phyloP scores from a whole-genome alignment of 2,329 filamentous ascomycete species.

The Ascochyta rabiei region DNA sequence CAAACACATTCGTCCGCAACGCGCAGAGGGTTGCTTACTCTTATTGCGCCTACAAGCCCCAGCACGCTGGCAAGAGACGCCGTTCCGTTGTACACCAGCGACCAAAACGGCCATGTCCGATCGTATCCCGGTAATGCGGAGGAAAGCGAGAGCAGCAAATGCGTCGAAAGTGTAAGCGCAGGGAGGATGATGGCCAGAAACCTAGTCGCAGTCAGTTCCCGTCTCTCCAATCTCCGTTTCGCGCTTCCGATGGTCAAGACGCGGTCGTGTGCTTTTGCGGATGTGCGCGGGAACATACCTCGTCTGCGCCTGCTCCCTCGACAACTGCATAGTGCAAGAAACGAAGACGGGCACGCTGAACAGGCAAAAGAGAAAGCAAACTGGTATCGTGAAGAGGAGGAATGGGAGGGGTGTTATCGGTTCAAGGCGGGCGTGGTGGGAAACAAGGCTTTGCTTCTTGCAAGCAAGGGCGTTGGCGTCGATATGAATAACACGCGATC shows the following conservation, averaged over 20 bases:
- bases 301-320: constrained; percentile 13
- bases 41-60: constrained; percentile 52
- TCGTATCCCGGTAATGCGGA: constrained; percentile 28
- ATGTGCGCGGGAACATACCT: constrained; percentile 11
- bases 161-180: constrained; percentile 33
- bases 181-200: constrained; percentile 38
- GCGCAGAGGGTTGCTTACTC: constrained; percentile 40
- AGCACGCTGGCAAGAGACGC: constrained; percentile 49
- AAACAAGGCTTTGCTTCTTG: background rate
- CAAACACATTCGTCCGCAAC: background rate
- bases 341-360: background rate
- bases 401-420: no score
- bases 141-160: constrained; percentile 33
- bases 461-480: no score
- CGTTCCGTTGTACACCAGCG: constrained; percentile 49
- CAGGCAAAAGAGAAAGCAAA: background rate
- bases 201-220: constrained; percentile 19
- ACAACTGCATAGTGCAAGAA: constrained; percentile 11
- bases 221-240: background rate
- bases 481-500: no score
- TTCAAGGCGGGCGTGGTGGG: background rate
- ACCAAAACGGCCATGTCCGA: constrained; percentile 41
- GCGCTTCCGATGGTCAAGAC: background rate
- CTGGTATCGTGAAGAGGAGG: background rate
- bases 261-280: background rate